Evolutionary conservation across 2,329 filamentous ascomycete genomes (phyloP).

Genomic region (Stagonosporopsis tanaceti): DNA sequence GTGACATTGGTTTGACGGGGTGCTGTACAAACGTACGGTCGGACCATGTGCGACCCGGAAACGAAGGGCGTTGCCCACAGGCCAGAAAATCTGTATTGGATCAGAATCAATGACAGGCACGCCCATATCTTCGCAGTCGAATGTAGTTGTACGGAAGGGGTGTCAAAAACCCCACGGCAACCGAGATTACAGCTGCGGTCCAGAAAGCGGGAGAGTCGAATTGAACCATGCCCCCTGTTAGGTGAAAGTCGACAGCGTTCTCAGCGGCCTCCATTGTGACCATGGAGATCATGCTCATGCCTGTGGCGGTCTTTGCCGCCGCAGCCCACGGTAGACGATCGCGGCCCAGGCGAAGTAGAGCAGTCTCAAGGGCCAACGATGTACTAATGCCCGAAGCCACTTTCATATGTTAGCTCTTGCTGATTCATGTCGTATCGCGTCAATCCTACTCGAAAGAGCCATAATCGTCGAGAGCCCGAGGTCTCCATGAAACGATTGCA

Average conservation of each 20-base stretch:
- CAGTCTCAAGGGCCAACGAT: constrained; percentile 62
- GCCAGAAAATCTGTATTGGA: background rate
- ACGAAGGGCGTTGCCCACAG: background rate
- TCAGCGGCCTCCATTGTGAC: constrained; percentile 65
- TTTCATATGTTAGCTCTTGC: constrained; percentile 30
- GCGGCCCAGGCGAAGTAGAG: constrained; percentile 58
- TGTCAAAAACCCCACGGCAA: constrained; percentile 57
- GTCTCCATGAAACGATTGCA: constrained; percentile 59
- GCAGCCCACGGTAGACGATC: constrained; percentile 58
- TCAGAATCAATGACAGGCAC: constrained; percentile 54
- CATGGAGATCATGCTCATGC: constrained; percentile 69
- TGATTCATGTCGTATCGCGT: background rate
- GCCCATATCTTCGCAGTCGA: constrained; percentile 59
- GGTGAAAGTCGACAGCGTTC: constrained; percentile 63
- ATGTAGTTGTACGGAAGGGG: constrained; percentile 64
- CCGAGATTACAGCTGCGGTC: constrained; percentile 57
- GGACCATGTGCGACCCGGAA: too few relatives aligned
- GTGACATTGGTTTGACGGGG: background rate
- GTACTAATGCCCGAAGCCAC: constrained; percentile 62
- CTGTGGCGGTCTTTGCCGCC: constrained; percentile 62
- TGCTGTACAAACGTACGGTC: too few relatives aligned
- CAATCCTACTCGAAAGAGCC: constrained; percentile 55
- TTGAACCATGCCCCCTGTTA: constrained; percentile 61
- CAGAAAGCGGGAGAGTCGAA: constrained; percentile 61
- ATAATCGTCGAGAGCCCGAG: constrained; percentile 60